Evolutionary conservation across 768 basidiomycete species (phyloP).

Genomic region (Rhodosporidiobolus sp.): DNA sequence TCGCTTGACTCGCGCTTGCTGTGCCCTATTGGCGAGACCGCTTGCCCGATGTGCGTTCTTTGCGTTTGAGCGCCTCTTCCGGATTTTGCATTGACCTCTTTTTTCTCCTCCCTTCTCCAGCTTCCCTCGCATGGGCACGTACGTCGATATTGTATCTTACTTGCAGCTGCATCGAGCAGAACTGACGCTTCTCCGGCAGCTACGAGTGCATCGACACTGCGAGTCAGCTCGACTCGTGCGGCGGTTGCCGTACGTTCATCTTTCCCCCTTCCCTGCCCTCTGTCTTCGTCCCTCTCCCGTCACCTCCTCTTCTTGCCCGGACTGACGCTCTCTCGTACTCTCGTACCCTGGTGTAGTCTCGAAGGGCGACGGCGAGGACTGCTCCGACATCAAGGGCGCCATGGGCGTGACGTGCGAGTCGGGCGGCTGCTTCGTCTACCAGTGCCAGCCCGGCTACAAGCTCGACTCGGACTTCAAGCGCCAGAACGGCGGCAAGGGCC

Average conservation of each 20-base stretch:
- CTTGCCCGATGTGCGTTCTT: conserved; percentile 35
- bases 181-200: neutral
- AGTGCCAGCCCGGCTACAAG: conserved; percentile 41
- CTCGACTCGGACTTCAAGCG: conserved; percentile 18
- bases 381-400: conserved; percentile 54
- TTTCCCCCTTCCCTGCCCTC: neutral
- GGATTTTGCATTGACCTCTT: neutral
- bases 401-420: conserved; percentile 50
- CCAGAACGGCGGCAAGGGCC: conserved; percentile 13
- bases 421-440: conserved; percentile 52
- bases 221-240: conserved; percentile 34
- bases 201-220: conserved; percentile 14
- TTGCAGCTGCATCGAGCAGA: too few relatives aligned
- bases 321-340: neutral
- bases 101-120: neutral
- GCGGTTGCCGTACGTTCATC: conserved; percentile 29
- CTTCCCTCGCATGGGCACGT: conserved; percentile 38
- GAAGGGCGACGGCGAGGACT: conserved; percentile 52
- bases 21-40: conserved; percentile 32
- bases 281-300: neutral
- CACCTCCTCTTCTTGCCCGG: neutral
- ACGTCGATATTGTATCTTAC: neutral
- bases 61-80: too few relatives aligned
- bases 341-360: conserved; percentile 6
- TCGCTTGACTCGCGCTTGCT: conserved; percentile 27